Conservation (phyloP, 768 basidiomycete species). For the Chalciporus sphaerocephalus region DNA sequence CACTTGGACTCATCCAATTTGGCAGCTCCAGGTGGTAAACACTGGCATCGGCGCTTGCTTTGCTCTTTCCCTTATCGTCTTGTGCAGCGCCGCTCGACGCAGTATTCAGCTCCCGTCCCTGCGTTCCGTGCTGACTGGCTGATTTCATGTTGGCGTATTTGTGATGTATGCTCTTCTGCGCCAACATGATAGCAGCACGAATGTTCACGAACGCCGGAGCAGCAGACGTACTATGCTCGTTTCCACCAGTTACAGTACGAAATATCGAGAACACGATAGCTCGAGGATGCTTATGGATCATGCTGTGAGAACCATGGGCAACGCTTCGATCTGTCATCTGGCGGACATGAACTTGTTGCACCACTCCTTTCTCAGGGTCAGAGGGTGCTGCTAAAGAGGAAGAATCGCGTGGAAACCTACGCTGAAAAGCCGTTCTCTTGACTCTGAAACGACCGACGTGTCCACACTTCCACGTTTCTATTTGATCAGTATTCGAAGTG, state of each 20-base stretch:
- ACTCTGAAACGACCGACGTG: conserved; percentile 64
- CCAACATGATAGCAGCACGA: conserved; percentile 52
- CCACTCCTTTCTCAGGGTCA: conserved; percentile 54
- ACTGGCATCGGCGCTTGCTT: conserved; percentile 27
- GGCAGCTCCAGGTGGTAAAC: too few relatives aligned
- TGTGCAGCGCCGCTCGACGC: conserved; percentile 14
- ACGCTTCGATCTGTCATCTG: conserved; percentile 49
- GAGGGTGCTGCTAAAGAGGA: conserved; percentile 29
- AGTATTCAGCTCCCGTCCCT: conserved; percentile 56
- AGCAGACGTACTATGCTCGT: conserved; percentile 6
- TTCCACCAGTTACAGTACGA: conserved; percentile 39
- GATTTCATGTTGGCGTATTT: conserved; percentile 74
- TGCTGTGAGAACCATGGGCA: conserved; percentile 54
- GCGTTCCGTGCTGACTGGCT: conserved; percentile 60
- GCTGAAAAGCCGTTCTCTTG: conserved; percentile 36
- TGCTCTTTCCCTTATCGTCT: conserved; percentile 30
- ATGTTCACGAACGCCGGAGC: conserved; percentile 25
- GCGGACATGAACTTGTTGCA: conserved; percentile 63
- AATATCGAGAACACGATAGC: conserved; percentile 76
- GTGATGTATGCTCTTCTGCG: conserved; percentile 71
- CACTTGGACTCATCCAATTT: conserved; percentile 24
- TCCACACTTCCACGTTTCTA: conserved; percentile 63
- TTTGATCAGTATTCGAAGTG: conserved; percentile 15
- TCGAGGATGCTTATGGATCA: conserved; percentile 80
- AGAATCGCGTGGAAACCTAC: conserved; percentile 22